Conservation (phyloP, 2,329 filamentous ascomycete species). For the Venturiaceae sp. region DNA sequence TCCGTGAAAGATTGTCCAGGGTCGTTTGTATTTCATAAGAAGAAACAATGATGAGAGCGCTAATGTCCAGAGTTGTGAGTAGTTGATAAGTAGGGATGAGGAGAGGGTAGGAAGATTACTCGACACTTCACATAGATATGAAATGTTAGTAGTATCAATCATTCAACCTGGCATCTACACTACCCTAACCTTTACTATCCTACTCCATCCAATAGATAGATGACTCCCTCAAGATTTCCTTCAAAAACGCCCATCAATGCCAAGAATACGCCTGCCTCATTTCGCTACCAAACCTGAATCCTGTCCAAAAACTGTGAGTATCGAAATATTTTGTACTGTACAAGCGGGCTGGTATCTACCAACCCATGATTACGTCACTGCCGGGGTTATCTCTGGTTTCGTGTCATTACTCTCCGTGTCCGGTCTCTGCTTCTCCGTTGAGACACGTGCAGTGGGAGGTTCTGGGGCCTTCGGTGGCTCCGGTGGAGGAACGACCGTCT, state of each 20-base stretch:
- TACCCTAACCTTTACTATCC: background rate
- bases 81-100: too few species aligned
- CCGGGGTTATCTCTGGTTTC: background rate
- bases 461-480: background rate
- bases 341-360: background rate
- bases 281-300: background rate
- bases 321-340: background rate
- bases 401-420: background rate
- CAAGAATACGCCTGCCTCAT: background rate
- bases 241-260: background rate
- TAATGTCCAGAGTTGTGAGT: too few species aligned
- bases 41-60: too few species aligned
- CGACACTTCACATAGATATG: too few species aligned
- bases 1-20: too few species aligned
- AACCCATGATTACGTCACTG: background rate
- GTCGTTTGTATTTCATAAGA: too few species aligned
- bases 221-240: background rate
- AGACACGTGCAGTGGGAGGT: background rate
- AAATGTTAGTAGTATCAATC: too few species aligned
- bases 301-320: background rate
- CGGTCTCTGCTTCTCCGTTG: background rate
- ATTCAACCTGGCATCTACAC: background rate
- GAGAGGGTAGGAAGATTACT: too few species aligned
- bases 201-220: background rate
- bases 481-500: constrained; percentile 21